Conservation (phyloP, 1,284 basidiomycete genomes). For the Microbotryum intermedium region DNA sequence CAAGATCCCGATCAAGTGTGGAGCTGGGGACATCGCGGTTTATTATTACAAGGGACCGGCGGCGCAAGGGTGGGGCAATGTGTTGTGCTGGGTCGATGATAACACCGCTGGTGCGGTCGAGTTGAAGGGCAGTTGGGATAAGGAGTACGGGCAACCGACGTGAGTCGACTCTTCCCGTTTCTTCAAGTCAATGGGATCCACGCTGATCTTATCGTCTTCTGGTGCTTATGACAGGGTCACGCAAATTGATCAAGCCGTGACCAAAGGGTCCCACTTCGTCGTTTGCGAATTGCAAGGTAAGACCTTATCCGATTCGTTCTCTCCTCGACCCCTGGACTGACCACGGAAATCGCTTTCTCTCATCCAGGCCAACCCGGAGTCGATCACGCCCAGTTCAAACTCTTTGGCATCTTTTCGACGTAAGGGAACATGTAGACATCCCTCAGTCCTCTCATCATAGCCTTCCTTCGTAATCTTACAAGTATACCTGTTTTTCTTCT, state of each 20-base stretch:
- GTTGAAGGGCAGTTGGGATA: conserved; percentile 43
- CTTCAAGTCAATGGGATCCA: neutral
- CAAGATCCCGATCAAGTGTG: conserved; percentile 62
- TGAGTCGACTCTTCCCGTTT: conserved; percentile 31
- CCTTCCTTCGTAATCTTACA: neutral
- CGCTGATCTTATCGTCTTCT: no score
- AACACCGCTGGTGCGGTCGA: conserved; percentile 48
- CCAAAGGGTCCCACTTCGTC: conserved; percentile 33
- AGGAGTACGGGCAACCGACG: conserved; percentile 43
- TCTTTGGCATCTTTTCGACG: conserved; percentile 24
- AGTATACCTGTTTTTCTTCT: no score
- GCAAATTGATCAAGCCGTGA: conserved; percentile 33
- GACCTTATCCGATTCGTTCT: neutral
- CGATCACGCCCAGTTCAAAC: conserved; percentile 22
- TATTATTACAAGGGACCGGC: conserved; percentile 62
- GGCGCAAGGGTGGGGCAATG: conserved; percentile 50
- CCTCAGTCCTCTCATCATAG: neutral
- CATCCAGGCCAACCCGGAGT: conserved; percentile 22
- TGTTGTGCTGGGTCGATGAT: conserved; percentile 56
- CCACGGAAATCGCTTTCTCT: neutral
- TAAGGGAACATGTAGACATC: conserved; percentile 7
- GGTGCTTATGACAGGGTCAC: conserved; percentile 19
- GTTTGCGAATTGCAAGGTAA: conserved; percentile 34
- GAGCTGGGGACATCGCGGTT: conserved; percentile 67
- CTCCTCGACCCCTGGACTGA: neutral